Conservation (phyloP, 352 stramenopile species). For the Pythium brachiatum region DNA sequence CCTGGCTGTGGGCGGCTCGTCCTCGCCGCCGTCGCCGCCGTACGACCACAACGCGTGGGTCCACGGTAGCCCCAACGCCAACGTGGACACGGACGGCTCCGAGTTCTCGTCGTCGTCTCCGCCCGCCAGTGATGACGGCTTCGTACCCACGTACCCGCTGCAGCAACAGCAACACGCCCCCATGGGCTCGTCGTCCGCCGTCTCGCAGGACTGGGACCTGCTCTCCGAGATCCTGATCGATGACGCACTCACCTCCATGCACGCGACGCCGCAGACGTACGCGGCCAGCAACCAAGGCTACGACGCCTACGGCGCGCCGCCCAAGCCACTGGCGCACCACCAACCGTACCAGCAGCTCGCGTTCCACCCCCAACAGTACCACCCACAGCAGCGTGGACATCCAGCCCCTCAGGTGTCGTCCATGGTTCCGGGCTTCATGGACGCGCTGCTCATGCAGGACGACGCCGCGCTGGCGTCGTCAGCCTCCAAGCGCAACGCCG, state of each 20-base stretch:
- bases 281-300: not conserved
- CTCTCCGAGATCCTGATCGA: slow-evolving; percentile 56
- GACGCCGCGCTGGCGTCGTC: slow-evolving; percentile 7
- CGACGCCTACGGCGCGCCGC: slow-evolving; percentile 13
- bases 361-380: slow-evolving; percentile 2
- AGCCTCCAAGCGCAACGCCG: slow-evolving; percentile 11
- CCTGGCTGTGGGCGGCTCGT: not conserved
- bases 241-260: slow-evolving; percentile 31
- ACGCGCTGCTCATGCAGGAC: slow-evolving; percentile 23
- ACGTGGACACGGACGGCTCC: slow-evolving; percentile 32
- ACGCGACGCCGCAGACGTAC: slow-evolving; percentile 8
- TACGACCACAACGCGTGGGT: not conserved
- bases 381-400: not conserved
- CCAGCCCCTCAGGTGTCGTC: not conserved
- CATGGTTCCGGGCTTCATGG: slow-evolving; percentile 16
- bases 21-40: not conserved
- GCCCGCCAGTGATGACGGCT: slow-evolving; percentile 29
- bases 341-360: slow-evolving; percentile 7
- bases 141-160: slow-evolving; percentile 10
- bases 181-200: not conserved
- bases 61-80: slow-evolving; percentile 13
- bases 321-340: not conserved
- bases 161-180: not conserved
- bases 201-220: slow-evolving; percentile 53
- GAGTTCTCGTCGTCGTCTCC: slow-evolving; percentile 28